Base-by-base conservation (phyloP, 2,329 filamentous ascomycete species). In the Pseudocercospora macadamiae region DNA sequence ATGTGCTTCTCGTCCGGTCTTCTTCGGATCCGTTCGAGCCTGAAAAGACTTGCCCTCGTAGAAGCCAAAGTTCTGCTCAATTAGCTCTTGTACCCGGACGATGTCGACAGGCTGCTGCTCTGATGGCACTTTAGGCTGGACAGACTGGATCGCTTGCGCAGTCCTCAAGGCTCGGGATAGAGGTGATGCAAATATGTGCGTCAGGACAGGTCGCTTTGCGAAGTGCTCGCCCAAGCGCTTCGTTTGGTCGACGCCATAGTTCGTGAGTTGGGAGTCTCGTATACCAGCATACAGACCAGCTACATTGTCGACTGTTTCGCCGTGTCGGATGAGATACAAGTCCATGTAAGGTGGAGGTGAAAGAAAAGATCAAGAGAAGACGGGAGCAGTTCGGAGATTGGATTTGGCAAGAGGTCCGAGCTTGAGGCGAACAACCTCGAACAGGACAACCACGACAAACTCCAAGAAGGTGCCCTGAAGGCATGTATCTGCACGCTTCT, bases 251-350 rank as follows among this genome's bases (percentile, higher is more conserved):
- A 89, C 83, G 56, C 92, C 92, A 76, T 96, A 90, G 63, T 86
- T 87, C 21, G 92, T 96, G 67, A 96, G 80, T 37, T 85, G 79
- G 1, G 91, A 93, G 76, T 96, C 90, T 73, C 86, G 89, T 52
- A 86, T 84, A 60, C 92, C 92, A 67, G 92, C 92, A 76, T 89
- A 93, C 60, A 90, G 76, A 55, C 87, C 84, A 10, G 56, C 89
- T 59, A 95, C 88, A 74, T 96, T 96, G 76, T 96, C 90, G 64
- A 96, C 89, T 14, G 91, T 93, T 78, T 96, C 92, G 70, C 88
- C 92, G 80, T 96, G 92, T 57, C 92, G 87, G 69, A 96, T 86
- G 68, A 96, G 82, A 69, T 92, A 86, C 55, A 96, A 74, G 70
- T 81, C 82, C 83, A 89, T 85, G 44, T 47, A 34, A 45, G 25